Evolutionary conservation across 1,284 basidiomycete genomes (phyloP), one percentile per base, ranked within the genome.

Genomic region (Cryptococcus hybrid): DNA sequence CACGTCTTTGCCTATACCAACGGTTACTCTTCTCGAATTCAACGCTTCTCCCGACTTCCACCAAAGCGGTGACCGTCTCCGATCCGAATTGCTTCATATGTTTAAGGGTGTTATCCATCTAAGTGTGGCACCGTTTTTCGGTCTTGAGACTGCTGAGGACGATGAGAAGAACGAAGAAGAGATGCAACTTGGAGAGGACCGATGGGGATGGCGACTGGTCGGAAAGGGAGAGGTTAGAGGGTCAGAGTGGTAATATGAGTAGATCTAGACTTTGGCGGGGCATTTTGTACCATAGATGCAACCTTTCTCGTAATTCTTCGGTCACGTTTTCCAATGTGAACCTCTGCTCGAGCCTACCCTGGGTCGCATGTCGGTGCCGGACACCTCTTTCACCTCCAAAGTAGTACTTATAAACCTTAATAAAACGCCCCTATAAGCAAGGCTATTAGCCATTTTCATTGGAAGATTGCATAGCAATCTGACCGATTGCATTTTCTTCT

Each of bases 41-140:
- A 98, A 98, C 73, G 88, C 94, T 18, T 94, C 96, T 66, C 95
- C 95, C 2, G 95, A 97, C 55, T 97, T 98, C 64, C 90, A 94
- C 67, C 84, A 97, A 62, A 94, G 91, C 0, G 96, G 95, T 0
- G 82, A 85, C n/a, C 83, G 89, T 43, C 80, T 98, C 0, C 61
- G 70, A 46, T 83, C 84, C 4, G 87, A 87, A 83, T 85, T 93
- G 47, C 84, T 89, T 62, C 87, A 89, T 59, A 81, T 97, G 54
- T 96, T 96, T 78, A 79, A 81, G 47, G 82, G 84, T 0, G 89
- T 90, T 12, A 85, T 84, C 1, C 79, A 82, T 61, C 80, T 85
- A n/a, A 87, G 85, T 61, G 81, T 94, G 1, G 80, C 80, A 56
- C 89, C 91, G 0, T 90, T 77, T 69, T 79, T 79, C 48, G 70